These are phyloP conservation scores for Jackrogersella minutella DNA, from an alignment of 495 filamentous ascomycete species.

Conservation along the genomic window DNA sequence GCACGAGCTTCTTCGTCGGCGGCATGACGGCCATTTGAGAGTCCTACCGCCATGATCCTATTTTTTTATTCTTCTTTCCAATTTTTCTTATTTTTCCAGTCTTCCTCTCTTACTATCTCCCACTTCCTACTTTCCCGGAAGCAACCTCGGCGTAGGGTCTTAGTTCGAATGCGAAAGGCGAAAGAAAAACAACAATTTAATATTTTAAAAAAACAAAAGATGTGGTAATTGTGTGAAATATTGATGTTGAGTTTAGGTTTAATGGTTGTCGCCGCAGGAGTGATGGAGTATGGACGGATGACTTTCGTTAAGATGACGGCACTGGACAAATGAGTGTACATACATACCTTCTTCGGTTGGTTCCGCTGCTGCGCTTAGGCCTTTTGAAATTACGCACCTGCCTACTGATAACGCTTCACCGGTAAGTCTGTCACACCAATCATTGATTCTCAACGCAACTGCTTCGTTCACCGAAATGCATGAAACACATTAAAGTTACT, in stretches of 20 bases:
- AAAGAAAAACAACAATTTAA: no score
- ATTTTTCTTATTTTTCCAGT: no score
- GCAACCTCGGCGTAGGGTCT: background rate
- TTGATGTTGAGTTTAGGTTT: constrained; percentile 35
- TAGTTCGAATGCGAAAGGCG: background rate
- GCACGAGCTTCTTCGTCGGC: constrained; percentile 70
- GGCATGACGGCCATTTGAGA: constrained; percentile 56
- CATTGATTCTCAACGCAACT: constrained; percentile 2
- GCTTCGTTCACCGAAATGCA: constrained; percentile 6
- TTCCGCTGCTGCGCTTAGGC: constrained; percentile 15
- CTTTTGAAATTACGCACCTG: constrained; percentile 19
- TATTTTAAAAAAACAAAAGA: no score
- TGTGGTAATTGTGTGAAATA: background rate
- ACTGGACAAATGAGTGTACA: no score
- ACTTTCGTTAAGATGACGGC: constrained; percentile 12
- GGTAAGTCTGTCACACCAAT: constrained; percentile 28
- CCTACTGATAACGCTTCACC: constrained; percentile 20
- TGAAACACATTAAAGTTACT: background rate
- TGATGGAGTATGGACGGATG: constrained; percentile 1
- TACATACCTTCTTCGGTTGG: no score
- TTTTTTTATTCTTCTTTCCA: background rate
- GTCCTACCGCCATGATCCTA: constrained; percentile 55
- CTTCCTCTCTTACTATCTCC: no score
- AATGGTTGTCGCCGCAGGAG: constrained; percentile 15
- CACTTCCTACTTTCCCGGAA: background rate